phyloP scores from a whole-genome alignment of 805 yeast genomes.

The Candida vaughaniae region DNA sequence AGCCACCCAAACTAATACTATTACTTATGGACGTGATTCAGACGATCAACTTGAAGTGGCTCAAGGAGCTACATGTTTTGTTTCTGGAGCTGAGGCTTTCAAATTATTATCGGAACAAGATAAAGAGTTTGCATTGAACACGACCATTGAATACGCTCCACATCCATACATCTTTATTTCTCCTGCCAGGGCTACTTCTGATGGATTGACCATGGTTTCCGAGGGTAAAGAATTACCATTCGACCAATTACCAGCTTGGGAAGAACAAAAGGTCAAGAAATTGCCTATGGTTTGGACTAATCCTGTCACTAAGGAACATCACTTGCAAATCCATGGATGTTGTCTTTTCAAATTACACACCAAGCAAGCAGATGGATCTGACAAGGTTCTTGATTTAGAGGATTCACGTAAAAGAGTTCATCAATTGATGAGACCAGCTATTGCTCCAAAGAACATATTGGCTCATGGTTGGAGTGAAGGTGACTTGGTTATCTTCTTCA shows the following conservation, averaged over 20 bases:
- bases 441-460: constrained; percentile 68
- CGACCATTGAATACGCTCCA: constrained; percentile 87
- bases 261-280: constrained; percentile 68
- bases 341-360: constrained; percentile 67
- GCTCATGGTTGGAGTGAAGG: constrained; percentile 84
- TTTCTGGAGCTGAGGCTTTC: constrained; percentile 80
- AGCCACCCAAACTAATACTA: constrained; percentile 56
- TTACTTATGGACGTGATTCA: constrained; percentile 57
- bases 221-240: constrained; percentile 71
- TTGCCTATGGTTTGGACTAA: constrained; percentile 92
- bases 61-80: constrained; percentile 89
- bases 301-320: constrained; percentile 80
- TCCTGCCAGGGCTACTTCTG: constrained; percentile 77
- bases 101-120: constrained; percentile 65
- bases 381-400: constrained; percentile 52
- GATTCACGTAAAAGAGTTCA: constrained; percentile 75
- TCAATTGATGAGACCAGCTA: constrained; percentile 81
- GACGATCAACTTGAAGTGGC: constrained; percentile 64
- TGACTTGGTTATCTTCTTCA: constrained; percentile 81
- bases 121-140: constrained; percentile 67
- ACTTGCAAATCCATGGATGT: constrained; percentile 85
- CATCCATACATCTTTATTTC: constrained; percentile 88
- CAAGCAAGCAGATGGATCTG: constrained; percentile 51
- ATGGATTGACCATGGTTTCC: constrained; percentile 81
- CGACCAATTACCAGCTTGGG: constrained; percentile 80